Evolutionary conservation across 169 alveolate genomes (phyloP), one percentile per base, ranked within the genome.

Genomic region (Plasmodium reichenowi): DNA sequence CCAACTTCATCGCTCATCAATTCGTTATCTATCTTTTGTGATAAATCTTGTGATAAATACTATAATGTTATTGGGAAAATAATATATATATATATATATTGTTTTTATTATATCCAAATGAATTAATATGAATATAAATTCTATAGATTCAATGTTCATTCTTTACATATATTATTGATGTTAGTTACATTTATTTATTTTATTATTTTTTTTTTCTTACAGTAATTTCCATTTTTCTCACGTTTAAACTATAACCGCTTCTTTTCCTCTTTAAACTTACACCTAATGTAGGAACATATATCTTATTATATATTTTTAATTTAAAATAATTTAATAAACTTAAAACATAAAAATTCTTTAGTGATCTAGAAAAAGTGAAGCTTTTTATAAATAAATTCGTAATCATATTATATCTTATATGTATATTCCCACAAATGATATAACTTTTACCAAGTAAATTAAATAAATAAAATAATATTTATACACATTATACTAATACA

Each of bases 1-100:
- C 95, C 96, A 24, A 95, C 88, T 64, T 70, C 74, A 8, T 93
- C 94, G 48, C 95, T 91, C 96, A 96, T 94, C 26, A 96, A 87
- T 48, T 94, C 96, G 10, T 74, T 76, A 88, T 96, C 98, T 68
- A 95, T 75, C 32, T 66, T 52, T 47, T 89, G 68, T 22, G 96
- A 93, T 50, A 80, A 47, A 29, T 68, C 50, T 60, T 80, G 90
- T 12, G 90, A 80, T 26, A 80, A 50, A 72, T 80, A 80, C 90
- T 80, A 45, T 56, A 54, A 54, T 32, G 50, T 62, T 12, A 72
- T 22, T 4, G 54, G 22, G 20, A 72, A 72, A 72, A 72, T 52
- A 47, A 72, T 50, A 50, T 29, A 10, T 64, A 6, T 32, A 32
- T 32, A 32, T 32, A 10, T 32, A 32, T 32, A 32, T 32, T 4